Conservation (phyloP, 306 rosid genomes). For the Cotoneaster glaucophyllus region DNA sequence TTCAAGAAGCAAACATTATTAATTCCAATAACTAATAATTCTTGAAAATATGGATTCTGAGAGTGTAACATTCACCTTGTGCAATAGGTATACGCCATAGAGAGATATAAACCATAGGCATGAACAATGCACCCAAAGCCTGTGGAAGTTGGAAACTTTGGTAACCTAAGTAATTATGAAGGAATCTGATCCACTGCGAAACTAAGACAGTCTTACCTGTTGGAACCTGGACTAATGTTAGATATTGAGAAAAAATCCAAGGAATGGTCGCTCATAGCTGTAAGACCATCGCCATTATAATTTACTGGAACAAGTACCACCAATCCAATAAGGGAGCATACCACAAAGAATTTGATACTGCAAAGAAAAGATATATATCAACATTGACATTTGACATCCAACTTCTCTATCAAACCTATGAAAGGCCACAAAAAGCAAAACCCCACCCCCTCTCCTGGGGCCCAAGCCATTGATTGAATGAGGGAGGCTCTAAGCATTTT, state of each 20-base stretch:
- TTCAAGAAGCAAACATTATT: background rate
- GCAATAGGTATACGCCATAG: conserved; percentile 64
- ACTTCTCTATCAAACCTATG: background rate
- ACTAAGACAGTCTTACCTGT: conserved; percentile 29
- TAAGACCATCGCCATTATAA: conserved; percentile 33
- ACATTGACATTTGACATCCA: too few relatives aligned
- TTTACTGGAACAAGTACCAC: conserved; percentile 63
- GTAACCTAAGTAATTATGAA: conserved; percentile 4
- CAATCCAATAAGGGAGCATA: conserved; percentile 68
- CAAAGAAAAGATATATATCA: conserved; percentile 1
- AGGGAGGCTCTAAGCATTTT: background rate
- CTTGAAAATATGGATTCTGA: background rate
- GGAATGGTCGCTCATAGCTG: conserved; percentile 28
- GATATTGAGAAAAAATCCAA: conserved; percentile 77
- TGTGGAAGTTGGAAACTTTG: conserved; percentile 30
- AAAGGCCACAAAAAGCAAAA: background rate
- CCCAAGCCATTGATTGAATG: background rate
- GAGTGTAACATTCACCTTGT: conserved; percentile 52
- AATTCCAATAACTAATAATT: background rate
- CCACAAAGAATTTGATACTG: conserved; percentile 67
- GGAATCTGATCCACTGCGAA: background rate
- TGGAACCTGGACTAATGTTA: conserved; percentile 61
- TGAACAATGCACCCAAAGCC: conserved; percentile 90
- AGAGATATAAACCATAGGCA: conserved; percentile 78
- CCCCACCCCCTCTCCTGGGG: background rate